These are phyloP conservation scores for Globisporangium recalcitrans DNA, from an alignment of 352 stramenopile species.

Conservation along the genomic window DNA sequence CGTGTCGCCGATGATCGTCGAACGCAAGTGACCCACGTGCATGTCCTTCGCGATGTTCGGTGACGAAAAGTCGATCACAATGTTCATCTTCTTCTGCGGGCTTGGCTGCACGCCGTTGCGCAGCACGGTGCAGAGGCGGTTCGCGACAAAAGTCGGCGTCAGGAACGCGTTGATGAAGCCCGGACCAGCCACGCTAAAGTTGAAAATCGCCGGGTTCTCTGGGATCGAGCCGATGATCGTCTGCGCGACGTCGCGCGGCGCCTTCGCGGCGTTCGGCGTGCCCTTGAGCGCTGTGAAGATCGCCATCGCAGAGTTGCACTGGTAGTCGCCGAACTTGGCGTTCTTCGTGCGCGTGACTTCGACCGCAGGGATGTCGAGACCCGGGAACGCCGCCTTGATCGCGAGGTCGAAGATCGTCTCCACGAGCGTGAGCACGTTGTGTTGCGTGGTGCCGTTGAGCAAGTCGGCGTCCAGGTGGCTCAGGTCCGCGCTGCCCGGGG, in stretches of 20 bases:
- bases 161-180: conserved; percentile 98
- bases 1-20: conserved; percentile 90
- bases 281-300: conserved; percentile 96
- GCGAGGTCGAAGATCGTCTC: conserved; percentile 71
- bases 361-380: conserved; percentile 44
- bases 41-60: conserved; percentile 89
- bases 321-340: conserved; percentile 93
- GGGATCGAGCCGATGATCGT: conserved; percentile 88
- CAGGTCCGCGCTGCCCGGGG: conserved; percentile 13
- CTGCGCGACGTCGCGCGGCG: conserved; percentile 84
- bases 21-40: conserved; percentile 85
- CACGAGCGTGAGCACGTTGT: conserved; percentile 72
- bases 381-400: conserved; percentile 66
- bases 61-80: conserved; percentile 83
- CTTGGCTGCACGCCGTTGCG: conserved; percentile 64
- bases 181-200: conserved; percentile 86
- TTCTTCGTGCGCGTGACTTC: conserved; percentile 80
- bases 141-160: conserved; percentile 73
- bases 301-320: conserved; percentile 97
- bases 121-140: conserved; percentile 66
- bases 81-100: conserved; percentile 77
- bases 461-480: conserved; percentile 43
- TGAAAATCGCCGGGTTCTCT: conserved; percentile 84
- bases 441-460: conserved; percentile 53
- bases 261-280: conserved; percentile 57